Evolutionary conservation across 2,329 filamentous ascomycete genomes (phyloP).

Genomic region (Gnomoniopsis sp.): DNA sequence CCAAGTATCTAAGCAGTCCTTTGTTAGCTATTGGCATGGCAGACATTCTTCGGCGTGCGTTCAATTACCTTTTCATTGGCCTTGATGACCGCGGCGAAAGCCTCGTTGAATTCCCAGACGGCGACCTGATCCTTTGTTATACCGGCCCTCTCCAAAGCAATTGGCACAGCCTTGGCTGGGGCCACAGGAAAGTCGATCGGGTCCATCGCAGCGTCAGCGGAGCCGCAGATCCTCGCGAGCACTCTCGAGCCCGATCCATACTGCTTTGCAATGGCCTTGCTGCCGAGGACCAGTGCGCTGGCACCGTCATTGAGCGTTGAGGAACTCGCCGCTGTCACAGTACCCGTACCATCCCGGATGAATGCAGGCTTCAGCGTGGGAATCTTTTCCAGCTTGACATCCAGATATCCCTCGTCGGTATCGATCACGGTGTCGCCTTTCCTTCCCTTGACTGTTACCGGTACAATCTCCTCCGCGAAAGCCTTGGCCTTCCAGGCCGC

Average conservation of each 20-base stretch:
- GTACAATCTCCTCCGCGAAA: constrained; percentile 86
- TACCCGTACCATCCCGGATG: constrained; percentile 77
- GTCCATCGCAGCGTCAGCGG: constrained; percentile 86
- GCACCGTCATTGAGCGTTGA: constrained; percentile 95
- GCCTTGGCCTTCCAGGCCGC: constrained; percentile 78
- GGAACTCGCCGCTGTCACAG: constrained; percentile 91
- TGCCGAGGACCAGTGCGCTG: constrained; percentile 82
- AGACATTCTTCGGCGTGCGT: not conserved
- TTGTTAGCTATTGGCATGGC: not conserved
- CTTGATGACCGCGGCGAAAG: constrained; percentile 92
- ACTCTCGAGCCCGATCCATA: constrained; percentile 77
- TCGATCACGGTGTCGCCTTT: constrained; percentile 80
- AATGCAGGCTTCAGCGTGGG: constrained; percentile 88
- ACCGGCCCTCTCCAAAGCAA: constrained; percentile 83
- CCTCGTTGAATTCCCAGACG: constrained; percentile 98
- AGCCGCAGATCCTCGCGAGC: constrained; percentile 80
- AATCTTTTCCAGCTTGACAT: constrained; percentile 83
- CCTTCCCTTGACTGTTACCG: constrained; percentile 78
- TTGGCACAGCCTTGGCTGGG: constrained; percentile 85
- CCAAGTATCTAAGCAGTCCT: constrained; percentile 62
- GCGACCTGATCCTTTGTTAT: constrained; percentile 90
- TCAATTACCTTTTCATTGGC: constrained; percentile 78
- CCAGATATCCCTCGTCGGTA: constrained; percentile 85
- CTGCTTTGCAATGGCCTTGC: constrained; percentile 73
- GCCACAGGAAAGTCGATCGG: constrained; percentile 93